Evolutionary conservation across 208 protist species (phyloP).

Genomic region (Acanthamoeba royreba): DNA sequence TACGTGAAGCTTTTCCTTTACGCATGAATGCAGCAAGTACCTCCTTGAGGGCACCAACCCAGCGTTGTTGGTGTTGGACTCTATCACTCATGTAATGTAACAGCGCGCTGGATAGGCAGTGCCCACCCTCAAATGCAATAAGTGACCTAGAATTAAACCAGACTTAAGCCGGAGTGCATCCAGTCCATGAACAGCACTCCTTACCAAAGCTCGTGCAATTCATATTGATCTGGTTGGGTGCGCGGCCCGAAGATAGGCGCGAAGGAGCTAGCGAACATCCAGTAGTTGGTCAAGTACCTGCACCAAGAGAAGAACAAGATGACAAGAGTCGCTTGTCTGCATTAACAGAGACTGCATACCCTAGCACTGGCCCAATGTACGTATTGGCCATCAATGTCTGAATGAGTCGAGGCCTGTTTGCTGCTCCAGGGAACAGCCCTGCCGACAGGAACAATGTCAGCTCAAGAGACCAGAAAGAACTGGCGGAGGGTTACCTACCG

Average conservation of each 20-base stretch:
- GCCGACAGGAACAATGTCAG: neutral
- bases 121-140: neutral
- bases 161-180: neutral
- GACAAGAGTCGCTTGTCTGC: too few relatives aligned
- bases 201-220: neutral
- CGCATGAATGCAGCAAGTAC: neutral
- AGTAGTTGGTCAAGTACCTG: neutral
- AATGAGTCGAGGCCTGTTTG: neutral
- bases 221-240: neutral
- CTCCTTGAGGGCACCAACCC: neutral
- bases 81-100: slow-evolving; percentile 1
- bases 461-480: neutral
- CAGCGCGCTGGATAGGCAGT: neutral
- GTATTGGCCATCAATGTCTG: neutral
- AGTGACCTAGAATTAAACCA: neutral
- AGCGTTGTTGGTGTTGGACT: neutral
- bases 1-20: neutral
- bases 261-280: neutral
- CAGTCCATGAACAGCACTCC: neutral
- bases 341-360: too few relatives aligned
- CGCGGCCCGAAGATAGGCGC: neutral
- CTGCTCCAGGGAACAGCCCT: neutral
- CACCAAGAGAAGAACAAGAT: too few relatives aligned
- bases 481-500: neutral
- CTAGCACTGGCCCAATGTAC: neutral